Evolutionary conservation across 306 rosid genomes (phyloP).

Genomic region (Delonix regia): DNA sequence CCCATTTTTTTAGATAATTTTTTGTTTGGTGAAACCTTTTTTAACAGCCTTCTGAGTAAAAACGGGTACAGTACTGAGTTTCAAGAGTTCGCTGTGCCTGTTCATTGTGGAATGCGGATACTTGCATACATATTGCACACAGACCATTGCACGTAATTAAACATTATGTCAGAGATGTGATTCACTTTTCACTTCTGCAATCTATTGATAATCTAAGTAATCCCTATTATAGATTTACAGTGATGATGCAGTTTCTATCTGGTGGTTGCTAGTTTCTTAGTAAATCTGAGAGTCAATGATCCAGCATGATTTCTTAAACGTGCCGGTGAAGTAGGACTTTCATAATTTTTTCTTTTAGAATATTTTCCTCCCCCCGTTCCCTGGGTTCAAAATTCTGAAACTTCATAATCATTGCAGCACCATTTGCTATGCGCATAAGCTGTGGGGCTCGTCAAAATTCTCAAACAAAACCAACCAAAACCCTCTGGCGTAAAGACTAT

Average conservation of each 20-base stretch:
- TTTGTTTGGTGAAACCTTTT: not conserved
- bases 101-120: constrained; percentile 15
- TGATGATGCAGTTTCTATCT: constrained; percentile 12
- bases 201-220: constrained; percentile 15
- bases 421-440: constrained; percentile 84
- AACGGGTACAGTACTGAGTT: not conserved
- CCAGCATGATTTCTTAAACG: too few species aligned
- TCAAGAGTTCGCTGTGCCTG: constrained; percentile 9
- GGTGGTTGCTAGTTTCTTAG: not conserved
- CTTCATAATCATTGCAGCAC: constrained; percentile 53
- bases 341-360: too few species aligned
- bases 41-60: constrained; percentile 1
- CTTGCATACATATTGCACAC: constrained; percentile 21
- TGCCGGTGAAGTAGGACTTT: too few species aligned
- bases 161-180: not conserved
- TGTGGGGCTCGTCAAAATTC: constrained; percentile 84
- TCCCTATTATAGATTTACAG: constrained; percentile 10
- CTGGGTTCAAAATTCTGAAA: constrained; percentile 28
- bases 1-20: not conserved
- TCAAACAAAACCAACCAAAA: constrained; percentile 70
- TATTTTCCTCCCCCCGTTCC: not conserved
- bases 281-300: too few species aligned
- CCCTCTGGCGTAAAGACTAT: constrained; percentile 86
- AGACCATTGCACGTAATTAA: not conserved
- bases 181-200: not conserved